A percentile compares a stretch with the other conserved stretches of the same genome.
Conservation (phyloP, 2,329 filamentous ascomycete species). For the Botrytis sinoallii region DNA sequence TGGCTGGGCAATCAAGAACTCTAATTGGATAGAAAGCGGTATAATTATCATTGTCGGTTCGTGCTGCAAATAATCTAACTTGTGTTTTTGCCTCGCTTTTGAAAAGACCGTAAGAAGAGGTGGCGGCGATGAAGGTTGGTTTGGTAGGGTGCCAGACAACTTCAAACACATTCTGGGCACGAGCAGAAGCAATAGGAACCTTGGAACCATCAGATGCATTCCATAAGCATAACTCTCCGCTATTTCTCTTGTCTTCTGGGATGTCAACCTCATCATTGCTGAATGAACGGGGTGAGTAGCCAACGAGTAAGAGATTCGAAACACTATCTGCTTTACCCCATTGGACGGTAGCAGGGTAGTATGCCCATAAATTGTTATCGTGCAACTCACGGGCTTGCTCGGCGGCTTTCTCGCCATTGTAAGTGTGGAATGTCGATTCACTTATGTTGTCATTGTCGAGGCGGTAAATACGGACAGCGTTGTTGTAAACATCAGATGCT, state of each 20-base stretch:
- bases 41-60: conserved; percentile 31
- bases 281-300: conserved; percentile 59
- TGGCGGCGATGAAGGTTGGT: conserved; percentile 55
- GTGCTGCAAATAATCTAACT: conserved; percentile 51
- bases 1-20: conserved; percentile 55
- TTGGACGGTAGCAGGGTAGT: conserved; percentile 60
- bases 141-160: conserved; percentile 59
- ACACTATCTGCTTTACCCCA: conserved; percentile 51
- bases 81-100: conserved; percentile 52
- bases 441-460: conserved; percentile 41
- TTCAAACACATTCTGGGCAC: conserved; percentile 61
- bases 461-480: conserved; percentile 57
- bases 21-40: conserved; percentile 48
- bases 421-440: conserved; percentile 31
- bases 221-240: conserved; percentile 61
- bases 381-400: conserved; percentile 29
- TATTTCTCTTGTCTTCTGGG: conserved; percentile 54
- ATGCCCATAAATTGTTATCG: conserved; percentile 51
- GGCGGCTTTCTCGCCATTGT: conserved; percentile 31
- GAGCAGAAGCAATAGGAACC: conserved; percentile 49
- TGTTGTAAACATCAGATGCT: conserved; percentile 52
- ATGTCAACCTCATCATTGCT: conserved; percentile 53
- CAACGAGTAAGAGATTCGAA: conserved; percentile 55
- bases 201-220: conserved; percentile 43
- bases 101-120: conserved; percentile 48